Base-by-base conservation (phyloP, 371 early-diverging fungal genomes). In the Syncephalastrum monosporum region DNA sequence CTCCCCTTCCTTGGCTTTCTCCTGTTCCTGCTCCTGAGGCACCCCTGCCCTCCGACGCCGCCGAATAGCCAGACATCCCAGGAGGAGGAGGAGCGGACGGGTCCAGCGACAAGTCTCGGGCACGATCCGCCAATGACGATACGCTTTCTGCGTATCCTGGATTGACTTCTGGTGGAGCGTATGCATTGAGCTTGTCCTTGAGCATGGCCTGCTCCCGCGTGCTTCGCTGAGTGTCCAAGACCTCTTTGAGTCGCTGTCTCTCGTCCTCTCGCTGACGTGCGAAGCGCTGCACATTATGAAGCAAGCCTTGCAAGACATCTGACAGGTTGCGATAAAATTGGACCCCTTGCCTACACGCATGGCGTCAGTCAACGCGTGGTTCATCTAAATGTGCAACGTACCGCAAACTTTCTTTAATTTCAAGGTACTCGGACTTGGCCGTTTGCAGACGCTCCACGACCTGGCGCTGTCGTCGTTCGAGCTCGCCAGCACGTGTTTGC, bases 291-390 rank as follows among this genome's bases (percentile, higher is more conserved):
- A 85, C 84, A 38, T 84, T 87, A 21, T 69, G 68, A 23, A 63
- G 64, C 33, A 93, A 79, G 17, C 80, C 69, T 27, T 82, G 83
- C 8, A 91, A 78, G 33, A 87, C 69, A 14, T 86, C 90, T 14
- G 75, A 72, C 49, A 94, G 58, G 53, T 86, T 84, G 15, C 83
- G 74, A 59, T 96, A 96, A 61, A 92, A 96, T 47, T 85, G 79
- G n/a, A 89, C 76, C 0, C 93, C 94, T 58, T 85, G 82, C 14
- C 71, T 77, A 59, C 61, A 64, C 21, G 21, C 10, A 47, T 33
- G 38, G 38, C 38, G 38, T 33, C 38, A 33, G 12, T 17, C 42
- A 38, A 25, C 12, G 42, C 50, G 49, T 45, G n/a, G 23, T 53
- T 29, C 43, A 51, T 44, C 3, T 47, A 21, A 5, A 14, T 47